Conservation (phyloP, 306 rosid species). For the Macrotyloma uniflorum region DNA sequence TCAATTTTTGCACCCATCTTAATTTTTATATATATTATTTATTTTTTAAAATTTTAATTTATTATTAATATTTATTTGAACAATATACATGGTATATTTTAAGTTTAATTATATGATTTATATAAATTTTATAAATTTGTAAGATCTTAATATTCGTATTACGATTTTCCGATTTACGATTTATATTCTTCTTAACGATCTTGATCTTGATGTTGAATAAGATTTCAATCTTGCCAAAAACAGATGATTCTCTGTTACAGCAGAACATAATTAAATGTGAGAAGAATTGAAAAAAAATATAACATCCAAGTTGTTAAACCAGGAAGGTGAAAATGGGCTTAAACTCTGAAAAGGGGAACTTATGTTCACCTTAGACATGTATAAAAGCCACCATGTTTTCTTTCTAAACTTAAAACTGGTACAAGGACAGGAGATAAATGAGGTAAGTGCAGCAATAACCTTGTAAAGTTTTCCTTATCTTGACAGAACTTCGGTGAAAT, state of each 20-base stretch:
- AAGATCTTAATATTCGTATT: too few relatives aligned
- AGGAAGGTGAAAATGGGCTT: neutral
- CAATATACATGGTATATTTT: too few relatives aligned
- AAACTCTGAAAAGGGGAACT: neutral
- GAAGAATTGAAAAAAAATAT: neutral
- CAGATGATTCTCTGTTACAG: neutral
- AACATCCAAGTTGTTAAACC: neutral
- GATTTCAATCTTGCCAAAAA: too few relatives aligned
- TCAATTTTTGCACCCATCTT: too few relatives aligned
- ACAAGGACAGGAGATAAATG: neutral
- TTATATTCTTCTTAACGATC: too few relatives aligned
- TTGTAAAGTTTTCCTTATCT: neutral
- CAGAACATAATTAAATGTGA: constrained; percentile 6
- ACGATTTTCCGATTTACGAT: too few relatives aligned
- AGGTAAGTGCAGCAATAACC: neutral
- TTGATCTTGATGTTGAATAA: too few relatives aligned
- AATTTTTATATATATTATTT: too few relatives aligned
- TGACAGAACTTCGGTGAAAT: neutral
- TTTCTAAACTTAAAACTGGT: neutral
- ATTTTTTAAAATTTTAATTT: too few relatives aligned
- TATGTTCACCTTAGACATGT: neutral
- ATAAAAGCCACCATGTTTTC: neutral
- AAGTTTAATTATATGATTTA: too few relatives aligned
- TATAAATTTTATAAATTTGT: too few relatives aligned
- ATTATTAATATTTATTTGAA: too few relatives aligned